phyloP scores from a whole-genome alignment of 805 yeast species.

The Isabelozyma heimii region DNA sequence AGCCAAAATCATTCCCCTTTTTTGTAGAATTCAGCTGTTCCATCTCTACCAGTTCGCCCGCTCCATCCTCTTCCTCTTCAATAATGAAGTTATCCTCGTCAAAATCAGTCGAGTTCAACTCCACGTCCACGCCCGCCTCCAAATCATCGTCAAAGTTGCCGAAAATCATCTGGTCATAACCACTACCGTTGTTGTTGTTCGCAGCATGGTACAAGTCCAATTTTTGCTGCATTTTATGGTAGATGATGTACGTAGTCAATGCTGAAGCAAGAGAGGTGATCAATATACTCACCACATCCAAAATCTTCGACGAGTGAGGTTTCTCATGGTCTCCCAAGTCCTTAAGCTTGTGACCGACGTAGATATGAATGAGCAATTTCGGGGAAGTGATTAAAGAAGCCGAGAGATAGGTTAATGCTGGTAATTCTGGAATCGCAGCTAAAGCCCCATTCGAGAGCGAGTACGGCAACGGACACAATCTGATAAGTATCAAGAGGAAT shows the following conservation, averaged over 20 bases:
- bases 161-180: constrained; percentile 33
- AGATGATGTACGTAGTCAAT: constrained; percentile 65
- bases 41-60: neutral
- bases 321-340: constrained; percentile 58
- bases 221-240: constrained; percentile 48
- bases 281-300: constrained; percentile 61
- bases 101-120: constrained; percentile 33
- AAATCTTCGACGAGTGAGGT: constrained; percentile 48
- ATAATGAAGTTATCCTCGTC: constrained; percentile 42
- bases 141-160: constrained; percentile 41
- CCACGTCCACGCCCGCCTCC: constrained; percentile 29
- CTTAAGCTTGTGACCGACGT: constrained; percentile 73
- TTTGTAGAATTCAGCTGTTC: neutral
- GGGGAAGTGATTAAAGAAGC: constrained; percentile 82
- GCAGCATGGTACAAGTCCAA: constrained; percentile 23
- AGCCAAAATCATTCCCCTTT: neutral
- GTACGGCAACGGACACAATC: constrained; percentile 91
- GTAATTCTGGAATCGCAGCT: constrained; percentile 79
- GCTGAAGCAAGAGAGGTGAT: constrained; percentile 55
- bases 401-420: constrained; percentile 56
- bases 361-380: constrained; percentile 70
- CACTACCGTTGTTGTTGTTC: constrained; percentile 5
- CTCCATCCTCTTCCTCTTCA: constrained; percentile 31
- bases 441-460: constrained; percentile 90
- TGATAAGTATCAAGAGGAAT: constrained; percentile 62